Evolutionary conservation across 1,284 basidiomycete genomes (phyloP).

Genomic region (Exobasidium cylindrosporum): DNA sequence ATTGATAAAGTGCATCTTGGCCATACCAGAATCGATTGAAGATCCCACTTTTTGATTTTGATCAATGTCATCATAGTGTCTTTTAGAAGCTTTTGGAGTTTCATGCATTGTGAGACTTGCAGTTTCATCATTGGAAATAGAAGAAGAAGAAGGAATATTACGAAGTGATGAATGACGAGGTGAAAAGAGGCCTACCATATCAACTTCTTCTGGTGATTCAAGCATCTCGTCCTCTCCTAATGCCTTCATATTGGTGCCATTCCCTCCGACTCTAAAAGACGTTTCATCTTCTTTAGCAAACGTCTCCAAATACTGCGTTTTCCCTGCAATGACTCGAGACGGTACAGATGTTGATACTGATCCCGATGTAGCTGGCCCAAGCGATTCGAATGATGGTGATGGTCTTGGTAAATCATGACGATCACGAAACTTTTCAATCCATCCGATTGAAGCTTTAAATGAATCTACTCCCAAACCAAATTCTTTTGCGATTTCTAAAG

Average conservation of each 20-base stretch:
- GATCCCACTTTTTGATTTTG: background rate
- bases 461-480: constrained; percentile 65
- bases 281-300: background rate
- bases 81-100: constrained; percentile 13
- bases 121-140: background rate
- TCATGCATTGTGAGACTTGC: background rate
- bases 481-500: constrained; percentile 66
- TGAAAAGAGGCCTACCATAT: background rate
- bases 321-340: background rate
- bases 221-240: background rate
- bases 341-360: background rate
- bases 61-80: constrained; percentile 10
- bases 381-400: background rate
- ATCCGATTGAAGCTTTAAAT: constrained; percentile 85
- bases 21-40: background rate
- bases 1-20: background rate
- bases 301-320: background rate
- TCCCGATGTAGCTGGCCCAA: no score
- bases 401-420: constrained; percentile 7
- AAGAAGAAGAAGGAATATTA: background rate
- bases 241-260: background rate
- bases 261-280: background rate
- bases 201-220: background rate
- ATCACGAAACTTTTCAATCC: constrained; percentile 74
- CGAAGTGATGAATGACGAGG: background rate